Evolutionary conservation across 1,139 yeast species (phyloP), one percentile per base, ranked within the genome.

Genomic region (Magnusiomyces paraingens): DNA sequence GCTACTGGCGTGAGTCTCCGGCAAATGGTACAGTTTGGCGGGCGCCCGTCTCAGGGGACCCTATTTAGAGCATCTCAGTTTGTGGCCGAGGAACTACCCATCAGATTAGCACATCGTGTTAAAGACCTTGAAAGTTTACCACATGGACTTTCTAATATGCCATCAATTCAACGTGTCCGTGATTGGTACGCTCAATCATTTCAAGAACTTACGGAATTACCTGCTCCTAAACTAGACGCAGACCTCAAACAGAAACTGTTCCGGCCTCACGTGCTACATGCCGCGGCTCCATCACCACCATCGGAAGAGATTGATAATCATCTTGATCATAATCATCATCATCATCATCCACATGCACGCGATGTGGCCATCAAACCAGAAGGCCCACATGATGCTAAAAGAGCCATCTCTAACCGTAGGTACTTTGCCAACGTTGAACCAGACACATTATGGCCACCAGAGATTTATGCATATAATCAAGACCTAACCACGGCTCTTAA

Each of bases 1-100:
- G 95, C 93, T 57, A 87, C 95, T 1, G 90, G 95, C 1, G 88
- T 89, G 4, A 84, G 91, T 2, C 73, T 89, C 57, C 76, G 90
- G 56, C 96, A 87, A 67, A 88, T 89, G 96, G 96, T 89, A n/a
- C 93, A 86, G 67, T 87, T 88, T 71, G 96, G 96, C 2, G 82
- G 84, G 11, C 74, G 78, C 50, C 93, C 95, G 2, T 77, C 81
- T 32, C 88, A 86, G 15, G 95, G 94, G 1, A 82, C 88, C 8
- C 74, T 89, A 48, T 89, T 86, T 66, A 77, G 88, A 52, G 96
- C 95, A 1, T 85, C 93, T 14, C 88, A 85, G 68, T 89, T 89
- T 67, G 83, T 88, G 14, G 89, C 86, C 1, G 90, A 87, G 65
- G 96, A 90, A 68, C 76, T 90, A 48, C 96, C 96, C 2, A 87